Conservation (phyloP, 2,329 filamentous ascomycete species). For the Trichoderma koningii region DNA sequence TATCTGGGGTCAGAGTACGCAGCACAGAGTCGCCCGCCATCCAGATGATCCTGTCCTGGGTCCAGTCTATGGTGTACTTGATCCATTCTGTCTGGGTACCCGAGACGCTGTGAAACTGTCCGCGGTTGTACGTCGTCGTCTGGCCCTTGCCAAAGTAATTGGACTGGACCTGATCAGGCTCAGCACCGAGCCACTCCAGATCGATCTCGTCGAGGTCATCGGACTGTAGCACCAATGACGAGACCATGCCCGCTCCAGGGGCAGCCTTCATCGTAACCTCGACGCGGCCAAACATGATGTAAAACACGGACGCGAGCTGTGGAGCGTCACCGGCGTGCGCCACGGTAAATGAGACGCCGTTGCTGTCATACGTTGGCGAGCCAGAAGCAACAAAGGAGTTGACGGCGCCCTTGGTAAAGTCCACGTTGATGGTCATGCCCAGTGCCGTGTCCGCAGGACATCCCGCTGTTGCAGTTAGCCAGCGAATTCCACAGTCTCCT, state of each 20-base stretch:
- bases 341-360: slow-evolving; percentile 83
- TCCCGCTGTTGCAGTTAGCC: slow-evolving; percentile 42
- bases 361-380: slow-evolving; percentile 68
- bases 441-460: slow-evolving; percentile 80
- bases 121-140: slow-evolving; percentile 82
- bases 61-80: slow-evolving; percentile 94
- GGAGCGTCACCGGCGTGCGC: slow-evolving; percentile 77
- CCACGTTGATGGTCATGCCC: slow-evolving; percentile 77
- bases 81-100: slow-evolving; percentile 75
- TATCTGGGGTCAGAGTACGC: slow-evolving; percentile 69
- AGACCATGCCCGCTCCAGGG: slow-evolving; percentile 88
- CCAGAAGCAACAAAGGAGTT: slow-evolving; percentile 75
- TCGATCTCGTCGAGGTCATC: slow-evolving; percentile 95
- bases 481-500: background rate
- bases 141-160: slow-evolving; percentile 97
- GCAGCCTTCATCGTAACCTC: slow-evolving; percentile 84
- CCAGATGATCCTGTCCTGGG: slow-evolving; percentile 80
- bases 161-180: slow-evolving; percentile 77
- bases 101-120: slow-evolving; percentile 70
- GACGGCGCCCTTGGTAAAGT: slow-evolving; percentile 78
- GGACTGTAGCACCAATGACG: slow-evolving; percentile 86
- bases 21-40: slow-evolving; percentile 76
- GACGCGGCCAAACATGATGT: slow-evolving; percentile 98
- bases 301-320: slow-evolving; percentile 86
- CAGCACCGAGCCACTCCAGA: slow-evolving; percentile 89